Evolutionary conservation across 1,284 basidiomycete genomes (phyloP).

Genomic region (Malassezia vespertilionis): DNA sequence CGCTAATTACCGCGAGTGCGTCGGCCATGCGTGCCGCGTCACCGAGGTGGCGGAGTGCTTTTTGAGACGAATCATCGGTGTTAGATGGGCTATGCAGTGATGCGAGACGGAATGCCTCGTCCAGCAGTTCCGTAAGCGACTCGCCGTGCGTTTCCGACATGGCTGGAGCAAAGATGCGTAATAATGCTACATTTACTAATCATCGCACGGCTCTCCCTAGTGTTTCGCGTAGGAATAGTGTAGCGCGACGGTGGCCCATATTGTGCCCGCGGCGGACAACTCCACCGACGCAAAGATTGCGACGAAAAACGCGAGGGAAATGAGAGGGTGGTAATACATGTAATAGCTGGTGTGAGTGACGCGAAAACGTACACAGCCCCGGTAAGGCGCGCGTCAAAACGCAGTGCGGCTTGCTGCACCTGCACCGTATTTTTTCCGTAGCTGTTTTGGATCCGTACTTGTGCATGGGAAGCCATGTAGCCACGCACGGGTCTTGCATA

Average conservation of each 20-base stretch:
- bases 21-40: slow-evolving; percentile 24
- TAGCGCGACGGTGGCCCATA: slow-evolving; percentile 34
- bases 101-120: slow-evolving; percentile 1
- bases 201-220: neutral
- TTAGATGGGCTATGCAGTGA: neutral
- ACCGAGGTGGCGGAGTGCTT: neutral
- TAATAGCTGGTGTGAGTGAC: slow-evolving; percentile 22
- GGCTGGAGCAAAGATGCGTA: neutral
- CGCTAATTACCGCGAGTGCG: slow-evolving; percentile 25
- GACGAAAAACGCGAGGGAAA: slow-evolving; percentile 36
- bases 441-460: too few relatives aligned
- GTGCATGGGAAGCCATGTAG: too few relatives aligned
- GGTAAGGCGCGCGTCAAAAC: slow-evolving; percentile 40
- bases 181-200: neutral
- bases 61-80: neutral
- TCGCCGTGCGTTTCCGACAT: neutral
- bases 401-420: slow-evolving; percentile 31
- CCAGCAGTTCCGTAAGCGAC: slow-evolving; percentile 6
- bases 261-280: slow-evolving; percentile 32
- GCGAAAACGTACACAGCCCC: slow-evolving; percentile 23
- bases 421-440: too few relatives aligned
- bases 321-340: slow-evolving; percentile 40
- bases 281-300: slow-evolving; percentile 36
- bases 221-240: slow-evolving; percentile 18
- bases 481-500: too few relatives aligned